A percentile compares a stretch with the other conserved stretches of the same genome.
Conservation (phyloP, 2,329 filamentous ascomycete genomes). For the Amesomyces nigricolor region DNA sequence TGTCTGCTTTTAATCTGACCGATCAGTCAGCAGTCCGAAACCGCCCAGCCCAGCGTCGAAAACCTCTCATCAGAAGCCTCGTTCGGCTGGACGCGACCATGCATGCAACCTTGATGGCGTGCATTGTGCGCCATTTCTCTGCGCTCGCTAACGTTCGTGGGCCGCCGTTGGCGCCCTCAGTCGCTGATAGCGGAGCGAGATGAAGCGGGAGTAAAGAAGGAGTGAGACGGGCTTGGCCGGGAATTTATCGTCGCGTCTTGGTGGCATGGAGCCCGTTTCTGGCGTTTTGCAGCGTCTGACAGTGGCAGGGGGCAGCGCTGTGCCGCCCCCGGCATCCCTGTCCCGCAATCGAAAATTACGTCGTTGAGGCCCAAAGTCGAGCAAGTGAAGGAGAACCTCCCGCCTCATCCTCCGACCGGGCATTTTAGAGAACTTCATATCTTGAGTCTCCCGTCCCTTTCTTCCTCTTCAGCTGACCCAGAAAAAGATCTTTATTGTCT, state of each 20-base stretch:
- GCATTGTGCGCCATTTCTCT: slow-evolving; percentile 13
- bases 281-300: not conserved
- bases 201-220: not conserved
- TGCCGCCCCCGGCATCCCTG: slow-evolving; percentile 5
- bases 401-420: not conserved
- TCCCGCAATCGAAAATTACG: slow-evolving; percentile 7
- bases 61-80: not conserved
- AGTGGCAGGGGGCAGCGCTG: not conserved
- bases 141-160: not conserved
- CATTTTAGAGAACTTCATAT: not conserved
- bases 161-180: not conserved
- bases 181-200: not conserved
- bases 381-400: not conserved
- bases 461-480: not conserved
- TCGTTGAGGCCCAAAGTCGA: slow-evolving; percentile 4
- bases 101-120: slow-evolving; percentile 3
- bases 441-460: not conserved
- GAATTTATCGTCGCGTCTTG: slow-evolving; percentile 8
- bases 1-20: not conserved
- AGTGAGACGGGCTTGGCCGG: not conserved
- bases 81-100: not conserved
- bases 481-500: too few relatives aligned
- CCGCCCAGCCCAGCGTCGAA: not conserved
- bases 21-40: not conserved
- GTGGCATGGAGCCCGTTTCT: not conserved